Percentiles rank a stretch among this genome's conserved stretches.
Evolutionary conservation across 2,329 filamentous ascomycete genomes (phyloP).

Genomic region (Colletotrichum scovillei): DNA sequence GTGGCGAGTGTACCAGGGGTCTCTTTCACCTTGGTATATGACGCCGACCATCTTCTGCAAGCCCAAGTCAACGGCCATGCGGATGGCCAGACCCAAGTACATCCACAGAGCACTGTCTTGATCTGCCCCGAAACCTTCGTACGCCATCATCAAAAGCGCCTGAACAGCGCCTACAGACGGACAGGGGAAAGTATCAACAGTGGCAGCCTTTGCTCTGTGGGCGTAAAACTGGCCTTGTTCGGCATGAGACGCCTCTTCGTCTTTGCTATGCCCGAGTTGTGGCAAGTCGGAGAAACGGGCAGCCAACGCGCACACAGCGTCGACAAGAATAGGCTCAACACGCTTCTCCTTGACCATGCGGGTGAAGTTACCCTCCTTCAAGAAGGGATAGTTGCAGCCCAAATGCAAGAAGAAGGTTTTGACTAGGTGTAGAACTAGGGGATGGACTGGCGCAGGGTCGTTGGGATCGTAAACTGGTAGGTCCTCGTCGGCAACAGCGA

Average conservation of each 20-base stretch:
- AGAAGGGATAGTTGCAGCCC: constrained; percentile 87
- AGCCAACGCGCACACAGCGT: constrained; percentile 85
- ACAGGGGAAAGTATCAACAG: constrained; percentile 85
- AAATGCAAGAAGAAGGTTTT: constrained; percentile 85
- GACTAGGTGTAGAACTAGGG: constrained; percentile 80
- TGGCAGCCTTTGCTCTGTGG: constrained; percentile 83
- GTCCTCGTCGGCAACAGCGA: constrained; percentile 58
- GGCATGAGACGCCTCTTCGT: constrained; percentile 63
- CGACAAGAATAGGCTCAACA: constrained; percentile 85
- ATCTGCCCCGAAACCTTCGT: constrained; percentile 89
- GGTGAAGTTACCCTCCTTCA: constrained; percentile 78
- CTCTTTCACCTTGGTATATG: constrained; percentile 66
- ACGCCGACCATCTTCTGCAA: constrained; percentile 85
- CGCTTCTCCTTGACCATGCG: constrained; percentile 83
- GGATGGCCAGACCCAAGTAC: constrained; percentile 89
- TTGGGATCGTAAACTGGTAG: constrained; percentile 82
- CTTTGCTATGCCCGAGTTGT: constrained; percentile 59
- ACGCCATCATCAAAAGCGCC: constrained; percentile 84
- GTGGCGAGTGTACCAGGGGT: constrained; percentile 60
- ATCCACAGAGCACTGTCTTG: constrained; percentile 94
- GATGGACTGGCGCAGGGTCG: constrained; percentile 76
- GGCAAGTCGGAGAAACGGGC: constrained; percentile 80
- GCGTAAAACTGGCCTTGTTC: constrained; percentile 84
- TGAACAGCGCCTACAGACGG: constrained; percentile 87
- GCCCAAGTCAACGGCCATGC: constrained; percentile 83